A percentile compares a stretch with the other conserved stretches of the same genome.
These are phyloP conservation scores for Gliomastix tumulicola DNA, from an alignment of 2,329 filamentous ascomycete species.

Conservation along the genomic window DNA sequence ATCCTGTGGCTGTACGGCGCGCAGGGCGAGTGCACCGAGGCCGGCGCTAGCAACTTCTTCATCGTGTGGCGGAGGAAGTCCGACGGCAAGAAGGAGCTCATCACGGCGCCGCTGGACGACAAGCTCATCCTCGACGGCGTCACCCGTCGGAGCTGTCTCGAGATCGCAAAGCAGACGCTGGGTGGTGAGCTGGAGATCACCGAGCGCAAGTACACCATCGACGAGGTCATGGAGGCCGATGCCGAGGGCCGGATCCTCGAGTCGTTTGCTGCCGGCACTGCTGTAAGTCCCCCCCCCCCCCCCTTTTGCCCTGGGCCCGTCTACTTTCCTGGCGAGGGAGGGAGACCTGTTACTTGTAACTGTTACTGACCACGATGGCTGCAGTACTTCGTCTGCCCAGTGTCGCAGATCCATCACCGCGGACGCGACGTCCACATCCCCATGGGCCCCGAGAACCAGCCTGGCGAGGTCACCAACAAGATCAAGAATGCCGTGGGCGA, in stretches of 20 bases:
- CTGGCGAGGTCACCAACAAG: conserved; percentile 49
- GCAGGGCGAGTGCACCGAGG: conserved; percentile 77
- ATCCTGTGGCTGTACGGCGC: conserved; percentile 88
- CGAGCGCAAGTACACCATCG: conserved; percentile 77
- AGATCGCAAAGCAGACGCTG: conserved; percentile 61
- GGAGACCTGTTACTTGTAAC: background rate
- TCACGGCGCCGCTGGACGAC: conserved; percentile 79
- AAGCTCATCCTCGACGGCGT: conserved; percentile 83
- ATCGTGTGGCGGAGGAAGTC: conserved; percentile 61
- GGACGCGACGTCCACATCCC: conserved; percentile 56
- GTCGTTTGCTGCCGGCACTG: conserved; percentile 81
- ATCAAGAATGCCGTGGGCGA: conserved; percentile 63
- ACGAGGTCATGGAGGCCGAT: conserved; percentile 65
- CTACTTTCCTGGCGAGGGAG: background rate
- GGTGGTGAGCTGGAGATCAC: conserved; percentile 59
- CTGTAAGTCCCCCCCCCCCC: too few species aligned
- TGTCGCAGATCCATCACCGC: conserved; percentile 62
- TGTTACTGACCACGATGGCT: background rate
- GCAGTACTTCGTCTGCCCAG: conserved; percentile 64
- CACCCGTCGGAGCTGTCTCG: conserved; percentile 73
- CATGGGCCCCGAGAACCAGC: conserved; percentile 41
- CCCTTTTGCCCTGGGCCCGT: too few species aligned
- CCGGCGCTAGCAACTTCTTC: conserved; percentile 90
- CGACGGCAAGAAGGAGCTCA: conserved; percentile 52
- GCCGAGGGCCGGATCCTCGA: conserved; percentile 74